These are phyloP conservation scores for Dioscorea zingiberensis DNA, from an alignment of 106 monocot genomes.

Conservation along the genomic window DNA sequence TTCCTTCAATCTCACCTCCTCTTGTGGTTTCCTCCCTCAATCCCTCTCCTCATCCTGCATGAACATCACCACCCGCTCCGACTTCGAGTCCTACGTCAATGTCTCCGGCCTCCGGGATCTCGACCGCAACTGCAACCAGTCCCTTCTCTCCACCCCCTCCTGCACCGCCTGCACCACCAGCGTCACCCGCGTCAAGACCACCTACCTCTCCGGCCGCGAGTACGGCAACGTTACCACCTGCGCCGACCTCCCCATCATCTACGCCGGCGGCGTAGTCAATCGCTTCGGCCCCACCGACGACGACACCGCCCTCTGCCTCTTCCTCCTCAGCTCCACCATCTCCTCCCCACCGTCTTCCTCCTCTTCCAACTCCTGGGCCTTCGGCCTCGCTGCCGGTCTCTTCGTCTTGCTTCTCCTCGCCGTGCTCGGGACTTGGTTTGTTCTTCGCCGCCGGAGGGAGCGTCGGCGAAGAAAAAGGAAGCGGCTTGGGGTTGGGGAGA, in stretches of 20 bases:
- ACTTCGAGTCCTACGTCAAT: slow-evolving; percentile 42
- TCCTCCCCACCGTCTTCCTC: neutral
- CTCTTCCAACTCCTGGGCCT: slow-evolving; percentile 21
- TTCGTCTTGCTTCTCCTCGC: slow-evolving; percentile 16
- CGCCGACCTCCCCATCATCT: slow-evolving; percentile 51
- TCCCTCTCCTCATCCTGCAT: slow-evolving; percentile 64
- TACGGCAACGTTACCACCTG: slow-evolving; percentile 59
- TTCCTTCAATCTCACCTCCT: slow-evolving; percentile 30
- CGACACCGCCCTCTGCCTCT: slow-evolving; percentile 54
- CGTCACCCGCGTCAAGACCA: slow-evolving; percentile 33
- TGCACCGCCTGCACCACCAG: slow-evolving; percentile 73
- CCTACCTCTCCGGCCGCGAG: slow-evolving; percentile 49
- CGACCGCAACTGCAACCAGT: slow-evolving; percentile 33
- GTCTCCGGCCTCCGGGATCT: slow-evolving; percentile 25
- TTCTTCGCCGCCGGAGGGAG: neutral
- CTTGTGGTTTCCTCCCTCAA: slow-evolving; percentile 42
- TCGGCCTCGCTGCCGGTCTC: slow-evolving; percentile 19
- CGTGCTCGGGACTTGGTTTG: slow-evolving; percentile 8
- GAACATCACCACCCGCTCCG: slow-evolving; percentile 54
- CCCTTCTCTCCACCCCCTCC: slow-evolving; percentile 20
- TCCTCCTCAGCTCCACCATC: slow-evolving; percentile 26
- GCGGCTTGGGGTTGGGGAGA: neutral
- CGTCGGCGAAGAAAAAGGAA: slow-evolving; percentile 6
- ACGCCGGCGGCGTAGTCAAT: slow-evolving; percentile 50
- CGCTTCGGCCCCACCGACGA: slow-evolving; percentile 46